These are phyloP conservation scores for Wickerhamiella siamensis DNA, from an alignment of 805 yeast species.

Conservation along the genomic window DNA sequence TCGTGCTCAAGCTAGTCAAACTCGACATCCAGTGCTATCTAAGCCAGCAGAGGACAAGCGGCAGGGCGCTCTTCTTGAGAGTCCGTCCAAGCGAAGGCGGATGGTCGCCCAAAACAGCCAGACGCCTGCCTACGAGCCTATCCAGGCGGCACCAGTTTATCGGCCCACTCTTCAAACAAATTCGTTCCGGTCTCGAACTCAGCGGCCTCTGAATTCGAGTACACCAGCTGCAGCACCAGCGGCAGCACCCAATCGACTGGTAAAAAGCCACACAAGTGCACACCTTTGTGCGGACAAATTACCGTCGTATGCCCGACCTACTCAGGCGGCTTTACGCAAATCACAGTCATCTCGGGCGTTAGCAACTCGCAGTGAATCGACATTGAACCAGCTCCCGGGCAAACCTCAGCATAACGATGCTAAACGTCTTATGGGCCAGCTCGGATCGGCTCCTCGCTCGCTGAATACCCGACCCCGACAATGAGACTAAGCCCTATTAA, in stretches of 20 bases:
- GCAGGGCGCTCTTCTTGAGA: slow-evolving; percentile 9
- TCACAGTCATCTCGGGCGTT: slow-evolving; percentile 9
- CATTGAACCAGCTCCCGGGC: not conserved
- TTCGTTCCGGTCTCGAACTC: too few species aligned
- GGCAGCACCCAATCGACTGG: not conserved
- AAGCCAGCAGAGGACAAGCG: slow-evolving; percentile 6
- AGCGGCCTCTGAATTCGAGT: too few species aligned
- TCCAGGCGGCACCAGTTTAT: not conserved
- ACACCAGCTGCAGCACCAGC: too few species aligned
- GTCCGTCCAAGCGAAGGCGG: slow-evolving; percentile 13
- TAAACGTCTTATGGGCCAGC: not conserved
- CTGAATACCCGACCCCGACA: not conserved
- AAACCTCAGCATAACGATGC: not conserved
- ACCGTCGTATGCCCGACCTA: slow-evolving; percentile 18
- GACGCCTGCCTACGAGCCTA: not conserved
- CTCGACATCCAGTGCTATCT: too few species aligned
- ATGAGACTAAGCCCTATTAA: too few species aligned
- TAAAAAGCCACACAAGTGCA: not conserved
- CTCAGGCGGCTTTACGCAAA: slow-evolving; percentile 11
- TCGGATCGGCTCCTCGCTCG: not conserved
- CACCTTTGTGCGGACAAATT: not conserved
- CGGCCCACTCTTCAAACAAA: too few species aligned
- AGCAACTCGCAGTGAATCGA: not conserved
- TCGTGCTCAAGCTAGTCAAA: too few species aligned
- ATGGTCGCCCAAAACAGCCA: not conserved